These are phyloP conservation scores for Xylariaceae sp. DNA, from an alignment of 2,329 filamentous ascomycete genomes.

Conservation along the genomic window DNA sequence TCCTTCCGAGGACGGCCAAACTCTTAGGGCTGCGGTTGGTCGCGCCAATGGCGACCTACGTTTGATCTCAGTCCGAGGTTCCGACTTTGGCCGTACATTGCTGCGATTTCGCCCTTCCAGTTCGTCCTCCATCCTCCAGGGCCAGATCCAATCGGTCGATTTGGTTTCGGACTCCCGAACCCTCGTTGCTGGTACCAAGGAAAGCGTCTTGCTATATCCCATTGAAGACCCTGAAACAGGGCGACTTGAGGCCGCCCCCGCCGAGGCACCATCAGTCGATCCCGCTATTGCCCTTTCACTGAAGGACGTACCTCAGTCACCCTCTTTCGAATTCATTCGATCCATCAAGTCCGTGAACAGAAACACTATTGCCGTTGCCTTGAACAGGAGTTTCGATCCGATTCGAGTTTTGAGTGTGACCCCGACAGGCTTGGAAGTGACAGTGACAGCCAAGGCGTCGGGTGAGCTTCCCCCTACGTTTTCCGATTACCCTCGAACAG, in stretches of 20 bases:
- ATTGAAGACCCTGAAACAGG: slow-evolving; percentile 17
- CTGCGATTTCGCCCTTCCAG: slow-evolving; percentile 18
- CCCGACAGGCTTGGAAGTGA: slow-evolving; percentile 39
- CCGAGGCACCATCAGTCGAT: slow-evolving; percentile 11
- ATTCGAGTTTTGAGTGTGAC: slow-evolving; percentile 43
- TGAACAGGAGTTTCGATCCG: slow-evolving; percentile 38
- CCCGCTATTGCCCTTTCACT: slow-evolving; percentile 21
- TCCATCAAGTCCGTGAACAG: slow-evolving; percentile 42
- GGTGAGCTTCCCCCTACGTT: slow-evolving; percentile 23
- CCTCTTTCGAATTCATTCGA: slow-evolving; percentile 27
- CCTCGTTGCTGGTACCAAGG: slow-evolving; percentile 33
- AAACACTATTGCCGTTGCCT: slow-evolving; percentile 40
- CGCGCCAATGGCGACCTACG: slow-evolving; percentile 46
- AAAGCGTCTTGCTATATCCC: slow-evolving; percentile 32
- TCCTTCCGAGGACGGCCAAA: slow-evolving; percentile 14
- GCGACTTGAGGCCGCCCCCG: slow-evolving; percentile 5
- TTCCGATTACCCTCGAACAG: slow-evolving; percentile 30
- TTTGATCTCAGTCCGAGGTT: slow-evolving; percentile 36
- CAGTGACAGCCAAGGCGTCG: slow-evolving; percentile 31
- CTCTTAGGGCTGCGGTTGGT: slow-evolving; percentile 39
- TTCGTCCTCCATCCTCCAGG: slow-evolving; percentile 15
- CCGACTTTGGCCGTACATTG: slow-evolving; percentile 29
- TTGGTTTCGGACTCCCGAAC: slow-evolving; percentile 22
- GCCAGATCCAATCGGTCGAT: slow-evolving; percentile 34
- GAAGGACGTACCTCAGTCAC: slow-evolving; percentile 10